Conservation (phyloP, 345 rosid species). For the Gossypium bickii region DNA sequence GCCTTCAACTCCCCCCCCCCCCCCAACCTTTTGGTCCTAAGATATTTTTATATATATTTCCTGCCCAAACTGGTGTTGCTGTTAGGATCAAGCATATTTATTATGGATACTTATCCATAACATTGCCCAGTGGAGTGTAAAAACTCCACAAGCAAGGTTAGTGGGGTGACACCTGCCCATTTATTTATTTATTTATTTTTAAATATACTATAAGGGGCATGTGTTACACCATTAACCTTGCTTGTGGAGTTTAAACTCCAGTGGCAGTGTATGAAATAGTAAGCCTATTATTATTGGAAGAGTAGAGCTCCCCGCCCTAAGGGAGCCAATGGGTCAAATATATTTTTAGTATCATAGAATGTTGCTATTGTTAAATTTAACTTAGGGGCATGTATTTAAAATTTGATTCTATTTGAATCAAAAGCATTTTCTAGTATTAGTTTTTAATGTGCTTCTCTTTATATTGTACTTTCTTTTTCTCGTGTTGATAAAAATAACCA, state of each 20-base stretch:
- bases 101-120: neutral
- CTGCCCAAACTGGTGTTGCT: neutral
- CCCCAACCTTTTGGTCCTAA: slow-evolving; percentile 2
- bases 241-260: neutral
- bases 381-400: neutral
- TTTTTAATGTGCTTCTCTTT: neutral
- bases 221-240: no score
- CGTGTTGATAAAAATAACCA: neutral
- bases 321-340: no score
- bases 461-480: neutral
- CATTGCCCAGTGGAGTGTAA: neutral
- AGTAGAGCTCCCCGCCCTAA: no score
- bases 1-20: neutral
- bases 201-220: neutral
- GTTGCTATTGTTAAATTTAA: neutral
- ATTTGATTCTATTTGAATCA: neutral
- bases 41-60: neutral
- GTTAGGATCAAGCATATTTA: neutral
- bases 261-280: neutral
- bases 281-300: neutral
- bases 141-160: neutral
- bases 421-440: neutral
- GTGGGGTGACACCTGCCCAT: neutral
- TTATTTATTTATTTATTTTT: no score
- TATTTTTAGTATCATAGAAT: neutral